Conservation (phyloP, 1,284 basidiomycete genomes). For the Leccinum huronense region DNA sequence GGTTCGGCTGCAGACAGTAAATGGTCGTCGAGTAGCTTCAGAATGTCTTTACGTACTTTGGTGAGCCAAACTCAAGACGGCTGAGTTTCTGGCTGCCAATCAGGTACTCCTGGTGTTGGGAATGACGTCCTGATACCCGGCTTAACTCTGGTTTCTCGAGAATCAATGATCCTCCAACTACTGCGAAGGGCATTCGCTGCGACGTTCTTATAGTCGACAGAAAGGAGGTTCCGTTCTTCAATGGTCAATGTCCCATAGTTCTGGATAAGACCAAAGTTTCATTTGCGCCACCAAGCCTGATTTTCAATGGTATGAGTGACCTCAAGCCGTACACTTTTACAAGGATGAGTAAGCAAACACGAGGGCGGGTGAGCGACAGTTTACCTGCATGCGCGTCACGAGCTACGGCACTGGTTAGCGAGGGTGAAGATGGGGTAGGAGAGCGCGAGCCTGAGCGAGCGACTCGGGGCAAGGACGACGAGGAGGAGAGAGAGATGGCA, state of each 20-base stretch:
- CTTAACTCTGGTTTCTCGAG: constrained; percentile 51
- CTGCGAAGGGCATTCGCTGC: constrained; percentile 55
- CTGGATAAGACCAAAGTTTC: constrained; percentile 47
- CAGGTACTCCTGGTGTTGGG: constrained; percentile 44
- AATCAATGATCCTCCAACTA: constrained; percentile 61
- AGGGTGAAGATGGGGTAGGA: no score
- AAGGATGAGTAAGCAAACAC: constrained; percentile 3
- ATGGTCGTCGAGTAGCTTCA: constrained; percentile 50
- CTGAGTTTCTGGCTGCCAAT: constrained; percentile 49
- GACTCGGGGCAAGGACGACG: no score
- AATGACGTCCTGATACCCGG: constrained; percentile 28
- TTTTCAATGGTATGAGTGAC: constrained; percentile 17
- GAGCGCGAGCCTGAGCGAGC: no score
- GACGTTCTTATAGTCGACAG: constrained; percentile 68
- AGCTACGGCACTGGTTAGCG: no score
- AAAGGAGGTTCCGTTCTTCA: constrained; percentile 68
- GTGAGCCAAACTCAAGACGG: constrained; percentile 54
- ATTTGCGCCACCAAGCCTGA: constrained; percentile 61
- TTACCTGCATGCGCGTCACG: no score
- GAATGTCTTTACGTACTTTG: constrained; percentile 57
- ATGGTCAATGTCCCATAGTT: constrained; percentile 51
- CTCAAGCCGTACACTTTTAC: not conserved
- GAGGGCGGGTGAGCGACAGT: no score
- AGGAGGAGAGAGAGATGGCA: no score
- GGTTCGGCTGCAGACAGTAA: constrained; percentile 54